Conservation (phyloP, 352 stramenopile species). For the Globisporangium carolinianum region DNA sequence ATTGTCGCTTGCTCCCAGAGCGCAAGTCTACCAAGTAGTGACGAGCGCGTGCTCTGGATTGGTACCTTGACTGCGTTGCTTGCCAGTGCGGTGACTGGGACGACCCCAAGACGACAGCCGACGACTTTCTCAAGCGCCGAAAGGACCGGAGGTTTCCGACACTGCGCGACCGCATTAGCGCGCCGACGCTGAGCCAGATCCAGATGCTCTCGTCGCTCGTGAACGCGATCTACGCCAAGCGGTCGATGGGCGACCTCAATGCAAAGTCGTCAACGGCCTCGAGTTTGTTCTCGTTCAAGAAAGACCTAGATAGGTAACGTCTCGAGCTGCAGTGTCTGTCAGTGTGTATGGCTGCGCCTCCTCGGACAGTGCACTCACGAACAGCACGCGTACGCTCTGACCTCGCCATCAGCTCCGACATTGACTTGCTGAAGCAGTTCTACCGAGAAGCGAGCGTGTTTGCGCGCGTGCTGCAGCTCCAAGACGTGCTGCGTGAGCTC, state of each 20-base stretch:
- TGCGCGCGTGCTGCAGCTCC: constrained; percentile 43
- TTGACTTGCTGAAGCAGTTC: constrained; percentile 46
- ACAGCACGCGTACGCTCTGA: no score
- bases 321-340: not conserved
- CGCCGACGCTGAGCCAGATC: constrained; percentile 33
- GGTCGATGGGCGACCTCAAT: constrained; percentile 52
- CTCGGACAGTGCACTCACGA: no score
- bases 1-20: not conserved
- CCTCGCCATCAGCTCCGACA: constrained; percentile 37
- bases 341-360: not conserved
- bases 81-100: constrained; percentile 53
- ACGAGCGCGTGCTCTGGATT: no score
- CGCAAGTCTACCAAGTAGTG: no score
- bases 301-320: constrained; percentile 66
- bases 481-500: constrained; percentile 35
- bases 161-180: constrained; percentile 19
- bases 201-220: constrained; percentile 47
- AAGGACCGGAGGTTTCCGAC: constrained; percentile 37
- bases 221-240: constrained; percentile 56
- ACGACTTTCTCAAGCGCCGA: constrained; percentile 48
- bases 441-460: constrained; percentile 45
- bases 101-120: constrained; percentile 22
- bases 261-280: constrained; percentile 26
- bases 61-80: not conserved
- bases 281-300: constrained; percentile 57